Percentiles rank a stretch among this genome's conserved stretches.
Evolutionary conservation across 2,329 filamentous ascomycete genomes (phyloP).

Genomic region (Fusarium praegraminearum): DNA sequence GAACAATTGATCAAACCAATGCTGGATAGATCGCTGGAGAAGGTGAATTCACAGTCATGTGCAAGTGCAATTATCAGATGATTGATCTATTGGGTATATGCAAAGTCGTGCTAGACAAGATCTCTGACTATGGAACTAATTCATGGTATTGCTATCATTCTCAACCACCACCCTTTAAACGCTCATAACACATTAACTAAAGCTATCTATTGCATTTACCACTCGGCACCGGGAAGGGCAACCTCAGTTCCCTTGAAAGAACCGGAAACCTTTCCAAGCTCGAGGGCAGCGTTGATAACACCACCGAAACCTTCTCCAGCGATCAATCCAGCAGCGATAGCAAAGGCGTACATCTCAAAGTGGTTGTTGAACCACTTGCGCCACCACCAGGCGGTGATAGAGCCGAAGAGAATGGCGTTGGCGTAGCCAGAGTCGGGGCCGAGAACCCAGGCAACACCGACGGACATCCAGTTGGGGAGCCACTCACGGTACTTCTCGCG

Average conservation of each 20-base stretch:
- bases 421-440: constrained; percentile 65
- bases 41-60: neutral
- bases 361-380: constrained; percentile 60
- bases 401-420: constrained; percentile 69
- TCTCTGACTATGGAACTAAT: neutral
- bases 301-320: constrained; percentile 73
- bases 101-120: neutral
- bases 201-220: constrained; percentile 4
- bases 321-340: constrained; percentile 71
- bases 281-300: constrained; percentile 66
- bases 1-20: no score
- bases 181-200: constrained; percentile 26
- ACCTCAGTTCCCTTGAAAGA: constrained; percentile 38
- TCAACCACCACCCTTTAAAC: neutral
- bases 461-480: constrained; percentile 72
- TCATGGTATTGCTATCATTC: neutral
- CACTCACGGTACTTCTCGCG: constrained; percentile 67
- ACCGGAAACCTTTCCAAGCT: constrained; percentile 52
- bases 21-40: neutral
- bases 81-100: neutral
- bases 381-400: constrained; percentile 66
- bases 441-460: constrained; percentile 70
- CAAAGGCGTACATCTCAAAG: constrained; percentile 69
- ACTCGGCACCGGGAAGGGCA: constrained; percentile 32
- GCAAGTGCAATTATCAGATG: neutral